These are phyloP conservation scores for Aureobasidium sp. DNA, from an alignment of 2,329 filamentous ascomycete genomes.

Conservation along the genomic window DNA sequence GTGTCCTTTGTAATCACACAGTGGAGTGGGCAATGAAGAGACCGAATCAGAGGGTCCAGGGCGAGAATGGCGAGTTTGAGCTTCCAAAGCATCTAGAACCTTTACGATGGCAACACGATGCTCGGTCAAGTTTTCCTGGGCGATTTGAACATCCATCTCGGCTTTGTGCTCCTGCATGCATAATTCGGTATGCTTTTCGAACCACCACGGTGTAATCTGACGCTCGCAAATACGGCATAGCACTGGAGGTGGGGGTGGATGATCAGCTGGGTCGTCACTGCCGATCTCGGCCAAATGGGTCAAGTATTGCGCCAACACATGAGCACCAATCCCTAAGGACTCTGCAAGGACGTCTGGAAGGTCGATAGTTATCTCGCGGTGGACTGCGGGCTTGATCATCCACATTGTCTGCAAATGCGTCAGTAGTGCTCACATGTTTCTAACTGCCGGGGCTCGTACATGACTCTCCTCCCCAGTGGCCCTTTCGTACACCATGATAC, in stretches of 20 bases:
- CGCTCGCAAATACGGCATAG: constrained; percentile 96
- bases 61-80: constrained; percentile 57
- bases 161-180: constrained; percentile 93
- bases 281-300: constrained; percentile 81
- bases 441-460: constrained; percentile 43
- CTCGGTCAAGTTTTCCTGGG: constrained; percentile 84
- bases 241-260: constrained; percentile 74
- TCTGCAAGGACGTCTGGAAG: constrained; percentile 83
- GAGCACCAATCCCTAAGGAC: constrained; percentile 85
- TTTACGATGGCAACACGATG: constrained; percentile 93
- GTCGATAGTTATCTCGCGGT: constrained; percentile 92
- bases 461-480: constrained; percentile 81
- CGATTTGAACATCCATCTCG: constrained; percentile 95
- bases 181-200: constrained; percentile 95
- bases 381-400: constrained; percentile 92
- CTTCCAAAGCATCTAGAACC: constrained; percentile 85
- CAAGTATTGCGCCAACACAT: constrained; percentile 88
- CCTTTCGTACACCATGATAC: constrained; percentile 95
- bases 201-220: constrained; percentile 98
- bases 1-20: constrained; percentile 78
- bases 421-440: constrained; percentile 22
- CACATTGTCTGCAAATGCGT: constrained; percentile 75
- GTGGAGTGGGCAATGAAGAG: constrained; percentile 22
- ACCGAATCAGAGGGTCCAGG: constrained; percentile 43
- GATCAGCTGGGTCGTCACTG: constrained; percentile 62